phyloP scores from a whole-genome alignment of 768 basidiomycete genomes.

The Cystofilobasidium capitatum region DNA sequence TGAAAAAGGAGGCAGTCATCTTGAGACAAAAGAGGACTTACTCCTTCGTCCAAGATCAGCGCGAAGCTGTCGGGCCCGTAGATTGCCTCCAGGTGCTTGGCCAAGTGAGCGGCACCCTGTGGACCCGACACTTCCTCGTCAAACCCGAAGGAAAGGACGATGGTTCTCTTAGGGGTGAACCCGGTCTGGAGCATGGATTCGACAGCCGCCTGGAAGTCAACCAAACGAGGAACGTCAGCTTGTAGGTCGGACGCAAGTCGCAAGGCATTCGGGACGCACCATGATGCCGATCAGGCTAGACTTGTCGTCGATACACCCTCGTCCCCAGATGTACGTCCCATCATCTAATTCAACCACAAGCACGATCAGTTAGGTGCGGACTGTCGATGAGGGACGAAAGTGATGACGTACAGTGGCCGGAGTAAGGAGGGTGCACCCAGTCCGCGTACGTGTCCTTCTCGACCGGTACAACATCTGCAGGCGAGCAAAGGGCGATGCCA shows the following conservation, averaged over 20 bases:
- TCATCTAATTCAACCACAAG: slow-evolving; percentile 16
- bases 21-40: slow-evolving; percentile 16
- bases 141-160: slow-evolving; percentile 12
- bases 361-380: slow-evolving; percentile 30
- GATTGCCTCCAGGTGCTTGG: slow-evolving; percentile 31
- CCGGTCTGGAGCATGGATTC: slow-evolving; percentile 32
- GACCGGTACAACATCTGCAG: slow-evolving; percentile 36
- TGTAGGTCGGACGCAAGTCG: background rate
- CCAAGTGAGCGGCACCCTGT: slow-evolving; percentile 11
- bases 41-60: slow-evolving; percentile 36
- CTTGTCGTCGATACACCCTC: slow-evolving; percentile 36
- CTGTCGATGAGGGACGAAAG: slow-evolving; percentile 61
- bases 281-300: slow-evolving; percentile 36
- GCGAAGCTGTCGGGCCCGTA: slow-evolving; percentile 36
- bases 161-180: slow-evolving; percentile 32
- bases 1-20: background rate
- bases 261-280: background rate
- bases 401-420: slow-evolving; percentile 49
- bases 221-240: too few relatives aligned
- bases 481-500: background rate
- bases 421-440: slow-evolving; percentile 11
- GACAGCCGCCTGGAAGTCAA: slow-evolving; percentile 29
- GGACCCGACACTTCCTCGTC: background rate
- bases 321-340: slow-evolving; percentile 36
- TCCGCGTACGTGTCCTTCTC: slow-evolving; percentile 30